A percentile compares a stretch with the other conserved stretches of the same genome.
Conservation (phyloP, 768 basidiomycete genomes). For the Cyclocybe aegerita region DNA sequence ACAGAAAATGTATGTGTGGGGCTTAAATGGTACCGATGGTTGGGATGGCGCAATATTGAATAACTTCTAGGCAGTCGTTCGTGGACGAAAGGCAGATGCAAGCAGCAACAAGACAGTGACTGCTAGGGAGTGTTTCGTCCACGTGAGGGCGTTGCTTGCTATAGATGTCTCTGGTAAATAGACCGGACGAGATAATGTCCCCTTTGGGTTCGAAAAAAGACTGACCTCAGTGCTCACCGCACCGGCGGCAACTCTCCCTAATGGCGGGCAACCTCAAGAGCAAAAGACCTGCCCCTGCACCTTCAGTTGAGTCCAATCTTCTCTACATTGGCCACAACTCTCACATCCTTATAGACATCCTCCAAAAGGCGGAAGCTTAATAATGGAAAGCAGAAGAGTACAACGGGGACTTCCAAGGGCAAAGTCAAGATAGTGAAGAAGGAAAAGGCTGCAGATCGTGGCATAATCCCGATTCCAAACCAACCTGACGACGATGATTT, state of each 20-base stretch:
- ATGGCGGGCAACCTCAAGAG: conserved; percentile 25
- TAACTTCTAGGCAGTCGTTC: background rate
- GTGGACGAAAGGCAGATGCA: background rate
- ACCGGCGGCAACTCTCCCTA: conserved; percentile 9
- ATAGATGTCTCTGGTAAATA: background rate
- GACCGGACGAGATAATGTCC: background rate
- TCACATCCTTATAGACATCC: conserved; percentile 28
- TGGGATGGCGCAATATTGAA: background rate
- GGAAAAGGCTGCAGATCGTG: conserved; percentile 59
- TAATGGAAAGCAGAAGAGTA: conserved; percentile 23
- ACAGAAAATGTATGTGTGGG: background rate
- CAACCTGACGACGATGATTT: conserved; percentile 45
- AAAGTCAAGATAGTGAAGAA: conserved; percentile 33
- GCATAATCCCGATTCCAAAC: conserved; percentile 63
- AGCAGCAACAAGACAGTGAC: background rate
- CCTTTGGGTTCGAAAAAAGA: conserved; percentile 14
- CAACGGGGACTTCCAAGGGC: conserved; percentile 14
- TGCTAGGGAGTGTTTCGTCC: background rate
- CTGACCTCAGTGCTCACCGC: background rate
- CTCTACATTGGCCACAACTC: background rate
- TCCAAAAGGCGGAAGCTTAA: conserved; percentile 65
- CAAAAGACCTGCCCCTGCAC: conserved; percentile 32
- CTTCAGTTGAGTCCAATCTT: conserved; percentile 23
- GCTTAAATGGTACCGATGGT: background rate
- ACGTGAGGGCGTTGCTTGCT: conserved; percentile 7